Conservation (phyloP, 805 yeast species). For the Candida vaughaniae region DNA sequence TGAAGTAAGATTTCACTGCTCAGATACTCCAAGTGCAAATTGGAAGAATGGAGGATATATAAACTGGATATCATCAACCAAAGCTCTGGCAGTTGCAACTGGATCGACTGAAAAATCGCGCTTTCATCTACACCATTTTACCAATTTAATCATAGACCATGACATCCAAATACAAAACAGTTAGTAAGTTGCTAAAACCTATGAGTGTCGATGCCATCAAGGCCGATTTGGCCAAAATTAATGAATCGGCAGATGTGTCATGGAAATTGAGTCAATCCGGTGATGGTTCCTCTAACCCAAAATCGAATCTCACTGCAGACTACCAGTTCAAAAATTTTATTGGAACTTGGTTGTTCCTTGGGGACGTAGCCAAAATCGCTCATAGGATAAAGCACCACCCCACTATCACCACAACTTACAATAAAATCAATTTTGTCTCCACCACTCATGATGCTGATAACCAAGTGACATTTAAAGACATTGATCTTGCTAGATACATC, state of each 20-base stretch:
- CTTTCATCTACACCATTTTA: too few species aligned
- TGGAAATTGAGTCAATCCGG: conserved; percentile 1
- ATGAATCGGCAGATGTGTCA: not conserved
- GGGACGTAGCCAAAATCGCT: conserved; percentile 54
- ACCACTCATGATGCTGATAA: conserved; percentile 64
- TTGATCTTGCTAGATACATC: conserved; percentile 51
- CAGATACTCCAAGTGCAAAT: conserved; percentile 22
- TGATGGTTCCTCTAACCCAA: not conserved
- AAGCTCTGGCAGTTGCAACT: not conserved
- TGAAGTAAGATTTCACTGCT: conserved; percentile 33
- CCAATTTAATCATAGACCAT: not conserved
- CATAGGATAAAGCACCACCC: conserved; percentile 71
- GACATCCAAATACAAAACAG: not conserved
- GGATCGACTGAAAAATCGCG: conserved; percentile 1
- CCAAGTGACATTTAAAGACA: conserved; percentile 54
- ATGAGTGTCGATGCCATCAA: not conserved
- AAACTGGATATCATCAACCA: conserved; percentile 35
- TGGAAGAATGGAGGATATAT: conserved; percentile 37
- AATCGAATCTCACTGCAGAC: conserved; percentile 11
- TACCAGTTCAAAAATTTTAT: conserved; percentile 49
- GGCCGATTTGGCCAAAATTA: conserved; percentile 1
- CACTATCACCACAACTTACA: conserved; percentile 61
- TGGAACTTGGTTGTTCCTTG: conserved; percentile 66
- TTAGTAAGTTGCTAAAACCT: not conserved
- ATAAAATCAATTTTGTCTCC: conserved; percentile 50